These are phyloP conservation scores for Danielia reshetovae DNA, from an alignment of 805 yeast species.

Conservation along the genomic window DNA sequence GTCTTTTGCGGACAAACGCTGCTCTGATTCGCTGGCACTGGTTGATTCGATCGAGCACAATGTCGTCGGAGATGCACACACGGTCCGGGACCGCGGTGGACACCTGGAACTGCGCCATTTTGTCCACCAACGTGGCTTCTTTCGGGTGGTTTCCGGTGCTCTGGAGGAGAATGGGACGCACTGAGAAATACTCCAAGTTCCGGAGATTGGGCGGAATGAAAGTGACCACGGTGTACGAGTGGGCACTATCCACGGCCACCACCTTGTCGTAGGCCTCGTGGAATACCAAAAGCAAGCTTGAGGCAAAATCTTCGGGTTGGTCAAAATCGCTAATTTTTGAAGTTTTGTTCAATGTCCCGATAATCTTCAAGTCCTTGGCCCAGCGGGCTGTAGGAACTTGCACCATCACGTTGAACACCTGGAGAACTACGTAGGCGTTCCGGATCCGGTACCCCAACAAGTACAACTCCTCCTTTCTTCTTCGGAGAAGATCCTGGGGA, in stretches of 20 bases:
- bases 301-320: neutral
- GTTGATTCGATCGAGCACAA: slow-evolving; percentile 31
- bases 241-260: neutral
- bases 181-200: slow-evolving; percentile 72
- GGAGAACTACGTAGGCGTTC: slow-evolving; percentile 21
- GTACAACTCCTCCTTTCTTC: slow-evolving; percentile 2
- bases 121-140: slow-evolving; percentile 2
- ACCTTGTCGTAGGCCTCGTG: neutral
- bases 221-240: slow-evolving; percentile 21
- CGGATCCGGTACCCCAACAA: slow-evolving; percentile 25
- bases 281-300: neutral
- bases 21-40: slow-evolving; percentile 20
- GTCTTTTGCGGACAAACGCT: neutral
- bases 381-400: too few relatives aligned
- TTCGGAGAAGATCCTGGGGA: slow-evolving; percentile 27
- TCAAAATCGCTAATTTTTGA: neutral
- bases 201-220: slow-evolving; percentile 70
- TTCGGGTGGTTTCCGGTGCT: slow-evolving; percentile 25
- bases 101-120: slow-evolving; percentile 2
- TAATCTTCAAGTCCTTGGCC: too few relatives aligned
- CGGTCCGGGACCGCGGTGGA: neutral
- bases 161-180: slow-evolving; percentile 67
- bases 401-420: slow-evolving; percentile 6
- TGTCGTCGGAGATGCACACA: slow-evolving; percentile 24
- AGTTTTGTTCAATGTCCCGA: neutral